A percentile compares a stretch with the other conserved stretches of the same genome.
phyloP scores from a whole-genome alignment of 225 moss, liverwort and hornwort genomes.

The Physcomitrium patens region DNA sequence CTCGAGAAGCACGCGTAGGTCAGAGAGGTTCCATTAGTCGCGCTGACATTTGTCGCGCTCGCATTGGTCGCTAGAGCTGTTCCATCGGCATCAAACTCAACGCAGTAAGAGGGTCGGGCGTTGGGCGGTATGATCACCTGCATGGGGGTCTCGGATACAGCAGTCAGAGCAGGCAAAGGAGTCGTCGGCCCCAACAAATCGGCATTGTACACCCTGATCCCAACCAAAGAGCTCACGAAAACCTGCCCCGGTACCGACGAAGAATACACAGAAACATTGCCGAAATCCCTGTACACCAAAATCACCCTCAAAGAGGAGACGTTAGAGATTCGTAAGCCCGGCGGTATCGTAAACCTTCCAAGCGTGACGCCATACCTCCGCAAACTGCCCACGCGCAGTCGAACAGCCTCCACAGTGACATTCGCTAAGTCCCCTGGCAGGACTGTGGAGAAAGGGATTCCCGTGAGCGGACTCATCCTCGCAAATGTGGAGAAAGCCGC shows the following conservation, averaged over 20 bases:
- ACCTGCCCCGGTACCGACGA: conserved; percentile 43
- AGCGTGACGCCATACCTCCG: conserved; percentile 55
- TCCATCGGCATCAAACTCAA: conserved; percentile 47
- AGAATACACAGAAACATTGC: conserved; percentile 47
- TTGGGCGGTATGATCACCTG: conserved; percentile 43
- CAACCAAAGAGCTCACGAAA: conserved; percentile 62
- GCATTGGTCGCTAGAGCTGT: conserved; percentile 38
- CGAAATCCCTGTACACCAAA: conserved; percentile 77
- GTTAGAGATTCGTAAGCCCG: conserved; percentile 48
- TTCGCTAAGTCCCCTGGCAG: conserved; percentile 49
- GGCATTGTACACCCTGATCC: conserved; percentile 69
- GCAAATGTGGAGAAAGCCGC: conserved; percentile 51
- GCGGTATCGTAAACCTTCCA: conserved; percentile 52
- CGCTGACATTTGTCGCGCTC: conserved; percentile 17
- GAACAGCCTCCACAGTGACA: conserved; percentile 60
- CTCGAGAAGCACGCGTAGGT: conserved; percentile 52
- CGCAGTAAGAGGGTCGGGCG: conserved; percentile 51
- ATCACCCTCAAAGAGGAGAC: conserved; percentile 56
- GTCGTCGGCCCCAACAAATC: conserved; percentile 33
- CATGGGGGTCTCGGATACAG: conserved; percentile 37
- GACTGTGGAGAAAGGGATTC: conserved; percentile 24
- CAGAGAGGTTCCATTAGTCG: background rate
- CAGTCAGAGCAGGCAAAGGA: conserved; percentile 46
- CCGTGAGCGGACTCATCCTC: conserved; percentile 42
- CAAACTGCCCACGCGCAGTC: conserved; percentile 74